These are phyloP conservation scores for Vachellia collinsii DNA, from an alignment of 306 rosid species.

Conservation along the genomic window DNA sequence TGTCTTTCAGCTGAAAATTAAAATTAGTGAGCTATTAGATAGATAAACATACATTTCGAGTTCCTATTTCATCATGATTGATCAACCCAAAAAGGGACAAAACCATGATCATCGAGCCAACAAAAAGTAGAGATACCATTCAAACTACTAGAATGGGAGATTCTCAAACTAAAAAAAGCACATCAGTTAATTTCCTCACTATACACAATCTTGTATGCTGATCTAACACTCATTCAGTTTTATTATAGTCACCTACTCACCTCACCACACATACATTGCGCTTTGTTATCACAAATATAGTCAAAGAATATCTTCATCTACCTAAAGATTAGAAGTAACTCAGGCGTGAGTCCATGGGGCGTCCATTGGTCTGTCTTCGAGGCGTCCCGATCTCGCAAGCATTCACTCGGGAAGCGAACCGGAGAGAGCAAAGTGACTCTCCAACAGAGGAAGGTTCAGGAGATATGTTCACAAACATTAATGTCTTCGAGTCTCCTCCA, in stretches of 20 bases:
- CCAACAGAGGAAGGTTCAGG: slow-evolving; percentile 76
- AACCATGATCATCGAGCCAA: too few species aligned
- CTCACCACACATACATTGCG: slow-evolving; percentile 26
- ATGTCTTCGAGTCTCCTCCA: slow-evolving; percentile 93
- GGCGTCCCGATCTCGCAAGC: slow-evolving; percentile 96
- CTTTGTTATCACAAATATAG: slow-evolving; percentile 32
- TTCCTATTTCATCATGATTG: too few species aligned
- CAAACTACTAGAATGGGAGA: slow-evolving; percentile 5
- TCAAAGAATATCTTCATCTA: slow-evolving; percentile 33
- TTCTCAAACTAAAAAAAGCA: background rate
- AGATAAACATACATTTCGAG: too few species aligned
- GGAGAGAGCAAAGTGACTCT: slow-evolving; percentile 92
- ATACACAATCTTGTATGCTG: slow-evolving; percentile 68
- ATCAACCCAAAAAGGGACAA: too few species aligned
- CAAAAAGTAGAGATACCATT: too few species aligned
- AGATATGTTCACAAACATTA: slow-evolving; percentile 92
- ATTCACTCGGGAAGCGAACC: slow-evolving; percentile 91
- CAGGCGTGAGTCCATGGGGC: slow-evolving; percentile 62
- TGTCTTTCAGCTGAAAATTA: too few species aligned
- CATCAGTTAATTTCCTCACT: slow-evolving; percentile 48
- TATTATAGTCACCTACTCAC: slow-evolving; percentile 33
- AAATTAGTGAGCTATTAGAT: too few species aligned
- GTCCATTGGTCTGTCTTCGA: slow-evolving; percentile 75
- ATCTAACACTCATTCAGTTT: slow-evolving; percentile 46
- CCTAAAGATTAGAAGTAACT: slow-evolving; percentile 61